A percentile compares a stretch with the other conserved stretches of the same genome.
These are phyloP conservation scores for Cladophialophora chaetospira DNA, from an alignment of 2,329 filamentous ascomycete species.

Conservation along the genomic window DNA sequence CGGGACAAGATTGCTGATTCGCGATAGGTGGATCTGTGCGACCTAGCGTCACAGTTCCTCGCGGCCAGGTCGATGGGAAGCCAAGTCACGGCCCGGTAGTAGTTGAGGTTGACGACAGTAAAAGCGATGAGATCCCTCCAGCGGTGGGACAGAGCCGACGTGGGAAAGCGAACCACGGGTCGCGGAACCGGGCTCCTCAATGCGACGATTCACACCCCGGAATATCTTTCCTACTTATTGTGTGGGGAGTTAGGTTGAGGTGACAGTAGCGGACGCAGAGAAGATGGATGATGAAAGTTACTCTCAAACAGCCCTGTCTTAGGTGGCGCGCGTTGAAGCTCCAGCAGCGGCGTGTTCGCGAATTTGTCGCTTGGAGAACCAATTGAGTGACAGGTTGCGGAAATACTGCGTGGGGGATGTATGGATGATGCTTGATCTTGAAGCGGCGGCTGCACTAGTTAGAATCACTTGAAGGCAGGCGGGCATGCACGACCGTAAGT, in stretches of 20 bases:
- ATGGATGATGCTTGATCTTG: background rate
- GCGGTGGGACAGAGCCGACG: background rate
- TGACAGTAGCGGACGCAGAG: background rate
- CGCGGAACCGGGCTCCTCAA: slow-evolving; percentile 9
- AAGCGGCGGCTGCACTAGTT: slow-evolving; percentile 5
- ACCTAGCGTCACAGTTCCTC: slow-evolving; percentile 24
- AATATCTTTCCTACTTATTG: background rate
- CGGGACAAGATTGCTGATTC: slow-evolving; percentile 30
- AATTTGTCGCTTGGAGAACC: too few relatives aligned
- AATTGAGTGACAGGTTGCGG: too few relatives aligned
- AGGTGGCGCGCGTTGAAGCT: too few relatives aligned
- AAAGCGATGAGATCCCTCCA: slow-evolving; percentile 18
- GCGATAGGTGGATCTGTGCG: slow-evolving; percentile 24
- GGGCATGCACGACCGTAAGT: too few relatives aligned
- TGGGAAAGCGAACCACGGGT: background rate
- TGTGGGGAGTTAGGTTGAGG: background rate
- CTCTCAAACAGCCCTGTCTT: too few relatives aligned
- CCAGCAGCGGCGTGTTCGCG: too few relatives aligned
- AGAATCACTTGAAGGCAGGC: too few relatives aligned
- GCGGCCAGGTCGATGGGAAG: slow-evolving; percentile 16
- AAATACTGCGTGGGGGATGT: background rate
- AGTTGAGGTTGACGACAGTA: background rate
- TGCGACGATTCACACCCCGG: background rate
- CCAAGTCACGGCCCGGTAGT: slow-evolving; percentile 5
- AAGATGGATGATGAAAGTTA: background rate